Evolutionary conservation across 139 green algal species (phyloP).

Genomic region (Chlorella sp.): DNA sequence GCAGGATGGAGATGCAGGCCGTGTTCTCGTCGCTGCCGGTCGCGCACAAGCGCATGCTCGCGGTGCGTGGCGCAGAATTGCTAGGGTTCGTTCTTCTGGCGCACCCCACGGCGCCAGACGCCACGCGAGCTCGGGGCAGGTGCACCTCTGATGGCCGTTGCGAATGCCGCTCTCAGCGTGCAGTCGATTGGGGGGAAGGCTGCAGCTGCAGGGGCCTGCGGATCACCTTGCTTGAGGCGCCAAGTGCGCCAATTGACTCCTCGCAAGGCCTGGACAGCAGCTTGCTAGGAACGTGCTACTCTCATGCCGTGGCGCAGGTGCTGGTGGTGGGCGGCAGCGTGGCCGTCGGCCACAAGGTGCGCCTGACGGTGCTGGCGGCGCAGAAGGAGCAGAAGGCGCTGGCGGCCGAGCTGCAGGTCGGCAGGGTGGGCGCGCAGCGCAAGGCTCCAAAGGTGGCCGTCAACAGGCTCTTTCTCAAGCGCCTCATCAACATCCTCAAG

Average conservation of each 20-base stretch:
- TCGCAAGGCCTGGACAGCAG: too few species aligned
- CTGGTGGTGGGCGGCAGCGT: constrained; percentile 21
- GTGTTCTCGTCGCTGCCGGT: neutral
- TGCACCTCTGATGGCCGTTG: neutral
- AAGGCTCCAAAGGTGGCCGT: constrained; percentile 32
- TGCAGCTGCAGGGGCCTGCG: too few species aligned
- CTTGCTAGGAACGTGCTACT: neutral
- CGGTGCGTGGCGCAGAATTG: neutral
- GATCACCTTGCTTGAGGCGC: too few species aligned
- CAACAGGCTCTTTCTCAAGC: constrained; percentile 44
- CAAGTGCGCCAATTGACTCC: too few species aligned
- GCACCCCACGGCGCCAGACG: neutral
- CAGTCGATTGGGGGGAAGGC: neutral
- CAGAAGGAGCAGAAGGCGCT: constrained; percentile 26
- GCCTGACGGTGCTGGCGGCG: constrained; percentile 11
- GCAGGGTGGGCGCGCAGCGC: neutral
- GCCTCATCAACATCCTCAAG: constrained; percentile 42
- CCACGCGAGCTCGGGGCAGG: neutral
- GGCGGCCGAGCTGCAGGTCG: constrained; percentile 14
- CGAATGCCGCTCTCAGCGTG: neutral
- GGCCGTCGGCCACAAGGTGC: constrained; percentile 9
- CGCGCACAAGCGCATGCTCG: constrained; percentile 4
- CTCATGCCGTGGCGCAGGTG: constrained; percentile 12
- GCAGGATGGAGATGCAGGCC: neutral
- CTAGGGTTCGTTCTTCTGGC: neutral